Conservation (phyloP, 176 grass and related monocot genomes). For the Pontederia paniculata region DNA sequence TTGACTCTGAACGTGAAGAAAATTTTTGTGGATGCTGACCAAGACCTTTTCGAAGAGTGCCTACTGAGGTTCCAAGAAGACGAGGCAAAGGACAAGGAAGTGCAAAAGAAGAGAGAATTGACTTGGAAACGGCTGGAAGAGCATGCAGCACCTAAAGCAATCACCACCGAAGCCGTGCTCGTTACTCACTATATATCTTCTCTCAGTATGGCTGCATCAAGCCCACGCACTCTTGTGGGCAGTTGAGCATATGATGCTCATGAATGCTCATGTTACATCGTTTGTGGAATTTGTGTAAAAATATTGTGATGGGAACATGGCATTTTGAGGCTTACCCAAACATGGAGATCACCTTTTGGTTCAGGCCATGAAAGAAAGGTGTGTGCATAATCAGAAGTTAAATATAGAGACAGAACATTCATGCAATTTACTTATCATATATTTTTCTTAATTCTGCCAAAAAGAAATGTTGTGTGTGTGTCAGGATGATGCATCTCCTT, state of each 20-base stretch:
- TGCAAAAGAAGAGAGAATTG: neutral
- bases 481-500: too few species aligned
- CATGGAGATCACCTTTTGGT: neutral
- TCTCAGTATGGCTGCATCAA: neutral
- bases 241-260: neutral
- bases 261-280: too few species aligned
- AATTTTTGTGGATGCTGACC: neutral
- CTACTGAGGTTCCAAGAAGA: neutral
- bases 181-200: neutral
- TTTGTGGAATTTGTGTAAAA: too few species aligned
- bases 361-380: neutral
- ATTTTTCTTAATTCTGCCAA: neutral
- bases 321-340: neutral
- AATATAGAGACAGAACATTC: slow-evolving; percentile 3
- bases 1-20: slow-evolving; percentile 4
- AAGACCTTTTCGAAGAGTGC: neutral
- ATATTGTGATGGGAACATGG: neutral
- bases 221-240: neutral
- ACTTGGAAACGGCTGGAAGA: slow-evolving; percentile 7
- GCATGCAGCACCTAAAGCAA: neutral
- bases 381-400: slow-evolving; percentile 8
- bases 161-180: neutral
- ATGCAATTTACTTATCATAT: neutral
- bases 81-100: neutral
- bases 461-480: too few species aligned